Evolutionary conservation across 2,329 filamentous ascomycete genomes (phyloP), one percentile per base, ranked within the genome.

Genomic region (Cladophialophora carrionii): DNA sequence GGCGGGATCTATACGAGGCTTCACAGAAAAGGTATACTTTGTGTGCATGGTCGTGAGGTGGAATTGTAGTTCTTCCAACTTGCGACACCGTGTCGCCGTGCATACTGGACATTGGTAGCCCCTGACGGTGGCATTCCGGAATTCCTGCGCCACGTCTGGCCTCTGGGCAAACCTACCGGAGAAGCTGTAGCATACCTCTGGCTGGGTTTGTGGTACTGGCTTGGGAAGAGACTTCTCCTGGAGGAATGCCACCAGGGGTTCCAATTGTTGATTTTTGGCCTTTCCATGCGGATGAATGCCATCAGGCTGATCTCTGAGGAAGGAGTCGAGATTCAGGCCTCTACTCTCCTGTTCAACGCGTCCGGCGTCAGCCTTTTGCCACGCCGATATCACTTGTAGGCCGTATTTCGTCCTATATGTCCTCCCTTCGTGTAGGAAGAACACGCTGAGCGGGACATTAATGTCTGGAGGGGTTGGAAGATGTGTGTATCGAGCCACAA

Each of bases 351-450:
- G 26, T 22, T 20, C 56, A 12, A 37, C 9, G 12, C 49, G 26
- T 46, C 55, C 43, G 26, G 49, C 12, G 43, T 53, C 52, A 8
- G 63, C 41, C 20, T 58, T 52, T 26, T 61, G 58, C 71, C 71
- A 73, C 20, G 56, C 57, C 6, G 70, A 58, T 20, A 22, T 57
- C 17, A 73, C 65, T 31, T 72, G 67, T 17, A 73, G 58, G 1
- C 71, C 70, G 53, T 72, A 73, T 61, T 73, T 72, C 6, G 71
- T 71, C 29, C 64, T 57, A 48, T 68, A 69, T 29, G 69, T 71
- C 17, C 57, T 48, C 17, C 68, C 67, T 49, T 66, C 67, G 41
- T 67, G 59, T 24, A 71, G 32, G 53, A 69, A 73, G 48, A 68
- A 70, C 4, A 72, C 62, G 48, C 68, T 71, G 22, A 72, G 62